Base-by-base conservation (phyloP, 2,329 filamentous ascomycete genomes). In the Neodidymelliopsis sp. region DNA sequence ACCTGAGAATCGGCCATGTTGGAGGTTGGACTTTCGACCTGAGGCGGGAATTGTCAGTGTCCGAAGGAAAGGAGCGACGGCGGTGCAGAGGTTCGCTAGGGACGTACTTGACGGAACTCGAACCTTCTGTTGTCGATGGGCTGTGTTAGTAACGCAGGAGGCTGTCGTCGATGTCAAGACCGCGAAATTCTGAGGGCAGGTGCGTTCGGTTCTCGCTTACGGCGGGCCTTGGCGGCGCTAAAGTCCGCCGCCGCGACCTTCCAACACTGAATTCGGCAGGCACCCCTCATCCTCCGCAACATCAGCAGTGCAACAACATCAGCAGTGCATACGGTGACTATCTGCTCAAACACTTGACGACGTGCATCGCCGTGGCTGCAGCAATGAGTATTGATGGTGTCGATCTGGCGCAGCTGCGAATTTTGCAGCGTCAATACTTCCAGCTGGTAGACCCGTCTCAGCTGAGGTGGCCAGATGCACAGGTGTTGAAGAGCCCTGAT, bases 1-100 rank as follows among this genome's bases (percentile, higher is more conserved):
- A 81, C 77, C 72, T 79, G 78, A 62, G 75, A 75, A 81, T 92
- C 89, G 81, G 92, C 89, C 93, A 97, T 96, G 79, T 81, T 95
- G 72, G 54, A 55, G 60, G 62, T 56, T 61, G 62, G 61, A 52
- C 56, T 58, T 63, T 63, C 62, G 63, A 70, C 61, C 70, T 71
- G 61, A 34, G 53, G 40, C 36, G 37, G 46, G 48, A 27, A 13
- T 37, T 50, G 59, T 65, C 58, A 62, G 62, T 42, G 54, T 27
- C 29, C 34, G 27, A 33, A 41, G 38, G 44, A 10, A 45, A 39
- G 27, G 24, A n/a, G 15, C 23, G 43, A 49, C 43, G 35, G 34
- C 43, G 29, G 24, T 37, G 49, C 47, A 46, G 36, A 47, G 27
- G 38, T 48, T 47, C 46, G 39, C 23, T 48, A 35, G 7, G 42